A percentile compares a stretch with the other conserved stretches of the same genome.
Evolutionary conservation across 2,329 filamentous ascomycete genomes (phyloP).

Genomic region (Graphiopsis chlorocephala): DNA sequence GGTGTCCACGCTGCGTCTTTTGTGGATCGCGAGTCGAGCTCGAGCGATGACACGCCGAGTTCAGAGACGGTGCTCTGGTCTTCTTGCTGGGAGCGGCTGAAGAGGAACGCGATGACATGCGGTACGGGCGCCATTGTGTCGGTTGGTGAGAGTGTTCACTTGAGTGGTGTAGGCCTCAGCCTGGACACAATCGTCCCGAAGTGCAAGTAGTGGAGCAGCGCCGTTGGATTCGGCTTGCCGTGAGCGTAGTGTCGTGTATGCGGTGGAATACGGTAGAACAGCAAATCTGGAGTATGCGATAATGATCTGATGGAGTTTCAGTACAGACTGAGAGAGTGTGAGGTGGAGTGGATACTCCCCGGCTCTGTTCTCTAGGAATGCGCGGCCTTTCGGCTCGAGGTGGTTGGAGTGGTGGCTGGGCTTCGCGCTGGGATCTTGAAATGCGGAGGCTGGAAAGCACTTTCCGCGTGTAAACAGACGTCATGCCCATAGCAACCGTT

Average conservation of each 20-base stretch:
- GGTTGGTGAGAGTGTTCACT: not conserved
- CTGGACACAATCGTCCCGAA: slow-evolving; percentile 21
- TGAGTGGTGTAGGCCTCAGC: slow-evolving; percentile 29
- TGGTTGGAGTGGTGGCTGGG: slow-evolving; percentile 10
- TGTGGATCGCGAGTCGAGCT: slow-evolving; percentile 27
- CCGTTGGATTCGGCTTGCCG: not conserved
- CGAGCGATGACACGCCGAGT: slow-evolving; percentile 30
- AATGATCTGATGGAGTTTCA: not conserved
- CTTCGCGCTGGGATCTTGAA: not conserved
- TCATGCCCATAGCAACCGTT: slow-evolving; percentile 3
- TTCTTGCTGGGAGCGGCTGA: slow-evolving; percentile 20
- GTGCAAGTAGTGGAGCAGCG: not conserved
- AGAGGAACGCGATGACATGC: slow-evolving; percentile 24
- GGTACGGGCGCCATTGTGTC: slow-evolving; percentile 30
- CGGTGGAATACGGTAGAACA: not conserved
- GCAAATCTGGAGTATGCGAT: not conserved
- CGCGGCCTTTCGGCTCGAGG: slow-evolving; percentile 2
- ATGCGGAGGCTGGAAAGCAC: not conserved
- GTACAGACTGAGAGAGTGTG: not conserved
- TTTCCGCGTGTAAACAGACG: not conserved
- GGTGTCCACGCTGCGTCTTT: slow-evolving; percentile 1
- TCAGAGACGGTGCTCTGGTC: slow-evolving; percentile 23
- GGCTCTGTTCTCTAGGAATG: not conserved
- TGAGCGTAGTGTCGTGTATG: not conserved
- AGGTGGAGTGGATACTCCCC: slow-evolving; percentile 2